phyloP scores from a whole-genome alignment of 1,139 yeast genomes.

The Taiozyma sp. region DNA sequence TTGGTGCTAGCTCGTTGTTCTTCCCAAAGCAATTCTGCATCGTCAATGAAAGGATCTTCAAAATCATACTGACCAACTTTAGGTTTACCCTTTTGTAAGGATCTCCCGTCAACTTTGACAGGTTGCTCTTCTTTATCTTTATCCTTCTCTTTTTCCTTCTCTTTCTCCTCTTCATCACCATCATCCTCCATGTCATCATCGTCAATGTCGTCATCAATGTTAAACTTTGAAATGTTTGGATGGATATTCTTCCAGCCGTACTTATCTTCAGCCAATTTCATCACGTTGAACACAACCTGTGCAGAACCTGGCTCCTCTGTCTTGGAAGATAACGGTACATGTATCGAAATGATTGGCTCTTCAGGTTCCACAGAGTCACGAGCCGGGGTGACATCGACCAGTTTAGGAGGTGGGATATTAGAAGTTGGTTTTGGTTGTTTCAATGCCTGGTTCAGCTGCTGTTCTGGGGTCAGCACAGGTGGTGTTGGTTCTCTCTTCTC shows the following conservation, averaged over 20 bases:
- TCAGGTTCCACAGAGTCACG: conserved; percentile 26
- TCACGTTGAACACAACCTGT: conserved; percentile 73
- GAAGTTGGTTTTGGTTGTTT: conserved; percentile 18
- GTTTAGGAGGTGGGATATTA: conserved; percentile 21
- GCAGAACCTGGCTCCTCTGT: conserved; percentile 59
- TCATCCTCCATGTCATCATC: conserved; percentile 56
- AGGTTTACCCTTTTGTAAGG: conserved; percentile 49
- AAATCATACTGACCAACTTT: conserved; percentile 86
- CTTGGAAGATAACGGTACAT: conserved; percentile 44
- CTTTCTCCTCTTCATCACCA: conserved; percentile 41
- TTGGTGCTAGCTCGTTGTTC: conserved; percentile 90
- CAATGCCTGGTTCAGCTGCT: conserved; percentile 17
- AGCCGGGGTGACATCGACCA: conserved; percentile 26
- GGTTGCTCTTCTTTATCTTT: conserved; percentile 18
- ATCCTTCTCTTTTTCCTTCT: conserved; percentile 9
- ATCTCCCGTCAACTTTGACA: conserved; percentile 27
- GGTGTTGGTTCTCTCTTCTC: conserved; percentile 4
- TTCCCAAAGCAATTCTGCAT: conserved; percentile 87
- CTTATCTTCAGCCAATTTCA: conserved; percentile 78
- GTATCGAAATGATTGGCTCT: conserved; percentile 52
- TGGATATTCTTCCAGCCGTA: conserved; percentile 77
- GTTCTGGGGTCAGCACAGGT: conserved; percentile 12
- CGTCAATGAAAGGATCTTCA: conserved; percentile 96
- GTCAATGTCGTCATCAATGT: conserved; percentile 57
- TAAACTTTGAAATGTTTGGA: conserved; percentile 51